Evolutionary conservation across 23 red algal species (phyloP).

Genomic region (Pyropia haitanensis): DNA sequence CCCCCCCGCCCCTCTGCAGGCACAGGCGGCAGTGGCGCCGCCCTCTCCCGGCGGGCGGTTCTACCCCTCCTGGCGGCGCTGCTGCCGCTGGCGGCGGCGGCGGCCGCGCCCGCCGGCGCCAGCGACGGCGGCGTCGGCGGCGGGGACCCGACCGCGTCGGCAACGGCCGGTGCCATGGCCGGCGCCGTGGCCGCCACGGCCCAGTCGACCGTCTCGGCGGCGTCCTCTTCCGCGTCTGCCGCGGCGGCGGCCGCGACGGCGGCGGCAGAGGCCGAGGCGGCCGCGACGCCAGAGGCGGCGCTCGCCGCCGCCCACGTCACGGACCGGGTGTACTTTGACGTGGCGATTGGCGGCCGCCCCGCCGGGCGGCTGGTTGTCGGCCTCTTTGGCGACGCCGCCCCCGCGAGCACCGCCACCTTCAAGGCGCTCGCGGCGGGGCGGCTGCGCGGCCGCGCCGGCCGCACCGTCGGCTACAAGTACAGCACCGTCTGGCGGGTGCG

Average conservation of each 20-base stretch:
- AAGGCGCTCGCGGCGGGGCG: slow-evolving; percentile 27
- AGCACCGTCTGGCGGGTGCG: slow-evolving; percentile 30
- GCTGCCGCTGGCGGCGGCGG: neutral
- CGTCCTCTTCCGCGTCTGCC: neutral
- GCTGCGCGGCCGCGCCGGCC: slow-evolving; percentile 28
- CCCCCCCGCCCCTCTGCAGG: neutral
- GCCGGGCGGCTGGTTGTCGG: slow-evolving; percentile 54
- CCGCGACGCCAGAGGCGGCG: slow-evolving; percentile 1
- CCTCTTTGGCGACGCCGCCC: slow-evolving; percentile 55
- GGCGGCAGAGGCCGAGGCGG: neutral
- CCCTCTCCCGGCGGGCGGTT: neutral
- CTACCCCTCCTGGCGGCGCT: neutral
- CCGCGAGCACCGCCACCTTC: slow-evolving; percentile 35
- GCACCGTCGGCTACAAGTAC: slow-evolving; percentile 62
- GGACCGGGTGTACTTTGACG: slow-evolving; percentile 64
- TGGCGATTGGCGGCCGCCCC: slow-evolving; percentile 53
- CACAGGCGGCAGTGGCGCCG: neutral
- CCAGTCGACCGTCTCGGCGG: neutral
- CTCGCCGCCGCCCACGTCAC: slow-evolving; percentile 3
- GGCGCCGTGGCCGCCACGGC: neutral
- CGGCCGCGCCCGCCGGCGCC: neutral
- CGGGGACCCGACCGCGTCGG: neutral
- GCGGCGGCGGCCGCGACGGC: neutral
- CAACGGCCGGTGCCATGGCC: neutral
- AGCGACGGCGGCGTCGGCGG: neutral